Percentiles rank a stretch among this genome's conserved stretches.
Conservation (phyloP, 139 green algal species). For the Micractinium sp. region DNA sequence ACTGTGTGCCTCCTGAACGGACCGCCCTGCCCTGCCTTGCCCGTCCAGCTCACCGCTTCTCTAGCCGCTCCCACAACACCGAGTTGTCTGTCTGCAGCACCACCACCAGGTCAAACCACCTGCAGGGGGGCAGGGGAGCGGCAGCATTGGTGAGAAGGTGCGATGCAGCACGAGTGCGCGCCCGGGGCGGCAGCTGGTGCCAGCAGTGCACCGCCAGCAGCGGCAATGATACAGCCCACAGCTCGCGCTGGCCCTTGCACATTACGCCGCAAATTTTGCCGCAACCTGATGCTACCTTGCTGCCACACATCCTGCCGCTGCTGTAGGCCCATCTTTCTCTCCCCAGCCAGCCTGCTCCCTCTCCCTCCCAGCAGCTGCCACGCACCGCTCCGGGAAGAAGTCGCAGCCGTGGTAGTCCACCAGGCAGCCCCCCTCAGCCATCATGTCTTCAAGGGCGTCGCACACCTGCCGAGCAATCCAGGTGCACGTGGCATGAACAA, state of each 20-base stretch:
- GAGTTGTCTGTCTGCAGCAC: slow-evolving; percentile 95
- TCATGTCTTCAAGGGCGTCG: slow-evolving; percentile 89
- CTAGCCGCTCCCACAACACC: slow-evolving; percentile 88
- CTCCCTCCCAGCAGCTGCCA: slow-evolving; percentile 82
- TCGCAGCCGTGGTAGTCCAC: slow-evolving; percentile 98
- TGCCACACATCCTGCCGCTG: too few relatives aligned
- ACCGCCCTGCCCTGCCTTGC: neutral
- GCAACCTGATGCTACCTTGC: too few relatives aligned
- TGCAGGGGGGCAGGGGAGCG: slow-evolving; percentile 24
- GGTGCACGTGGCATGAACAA: neutral
- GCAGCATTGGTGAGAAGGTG: neutral
- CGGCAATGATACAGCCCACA: too few relatives aligned
- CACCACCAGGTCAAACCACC: slow-evolving; percentile 97
- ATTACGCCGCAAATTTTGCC: too few relatives aligned
- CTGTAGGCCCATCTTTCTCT: neutral
- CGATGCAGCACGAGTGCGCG: neutral
- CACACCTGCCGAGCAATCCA: slow-evolving; percentile 71
- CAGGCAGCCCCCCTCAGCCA: slow-evolving; percentile 83
- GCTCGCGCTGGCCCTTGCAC: neutral
- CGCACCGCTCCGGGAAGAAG: slow-evolving; percentile 98
- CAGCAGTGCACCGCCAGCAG: neutral
- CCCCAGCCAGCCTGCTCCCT: neutral
- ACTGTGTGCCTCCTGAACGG: too few relatives aligned
- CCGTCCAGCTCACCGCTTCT: slow-evolving; percentile 55
- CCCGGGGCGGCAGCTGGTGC: neutral